These are phyloP conservation scores for Eucalyptus tenuipes DNA, from an alignment of 345 rosid genomes.

Conservation along the genomic window DNA sequence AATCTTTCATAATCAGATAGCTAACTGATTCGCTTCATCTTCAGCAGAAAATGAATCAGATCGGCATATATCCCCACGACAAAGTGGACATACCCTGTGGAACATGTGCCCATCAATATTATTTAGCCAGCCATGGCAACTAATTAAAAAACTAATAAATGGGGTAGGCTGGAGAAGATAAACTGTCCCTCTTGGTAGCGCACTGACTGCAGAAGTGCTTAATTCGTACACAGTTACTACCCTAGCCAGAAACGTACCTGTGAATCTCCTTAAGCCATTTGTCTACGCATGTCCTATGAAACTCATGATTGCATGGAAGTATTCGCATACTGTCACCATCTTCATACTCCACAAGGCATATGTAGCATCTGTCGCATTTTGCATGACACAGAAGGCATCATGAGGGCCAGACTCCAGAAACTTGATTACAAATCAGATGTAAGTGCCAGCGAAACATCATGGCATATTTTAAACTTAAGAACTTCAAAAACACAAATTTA, in stretches of 20 bases:
- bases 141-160: neutral
- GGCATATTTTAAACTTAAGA: neutral
- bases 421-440: neutral
- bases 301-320: conserved; percentile 88
- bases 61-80: conserved; percentile 89
- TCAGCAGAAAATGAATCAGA: conserved; percentile 25
- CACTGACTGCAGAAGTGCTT: neutral
- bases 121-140: neutral
- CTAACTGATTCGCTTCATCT: conserved; percentile 4
- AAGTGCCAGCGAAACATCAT: neutral
- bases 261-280: conserved; percentile 99
- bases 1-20: neutral
- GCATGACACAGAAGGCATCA: neutral
- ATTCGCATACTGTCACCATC: conserved; percentile 81
- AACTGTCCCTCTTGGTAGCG: neutral
- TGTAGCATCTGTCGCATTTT: conserved; percentile 54
- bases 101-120: neutral
- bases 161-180: neutral
- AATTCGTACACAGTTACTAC: neutral
- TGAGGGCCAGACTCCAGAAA: neutral
- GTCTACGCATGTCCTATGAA: conserved; percentile 76
- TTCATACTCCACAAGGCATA: conserved; percentile 95
- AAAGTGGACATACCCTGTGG: conserved; percentile 90
- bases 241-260: conserved; percentile 35
- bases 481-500: neutral